phyloP scores from a whole-genome alignment of 306 rosid species.

The Citrullus colocynthis region DNA sequence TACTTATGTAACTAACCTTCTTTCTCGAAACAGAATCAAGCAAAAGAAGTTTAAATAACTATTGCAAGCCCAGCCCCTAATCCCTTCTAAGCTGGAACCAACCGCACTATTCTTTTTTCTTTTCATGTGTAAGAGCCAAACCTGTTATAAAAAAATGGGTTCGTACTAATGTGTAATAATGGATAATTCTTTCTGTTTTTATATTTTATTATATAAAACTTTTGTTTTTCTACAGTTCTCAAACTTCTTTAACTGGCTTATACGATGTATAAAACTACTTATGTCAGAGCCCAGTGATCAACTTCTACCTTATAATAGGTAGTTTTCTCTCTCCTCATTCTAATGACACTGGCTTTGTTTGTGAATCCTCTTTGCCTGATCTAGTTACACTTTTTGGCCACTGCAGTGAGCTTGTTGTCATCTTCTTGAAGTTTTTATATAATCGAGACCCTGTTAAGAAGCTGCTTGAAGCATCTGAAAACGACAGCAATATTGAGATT shows the following conservation, averaged over 20 bases:
- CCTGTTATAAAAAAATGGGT: not conserved
- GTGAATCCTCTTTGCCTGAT: slow-evolving; percentile 31
- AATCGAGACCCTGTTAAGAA: slow-evolving; percentile 86
- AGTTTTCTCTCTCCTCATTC: not conserved
- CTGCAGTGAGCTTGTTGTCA: slow-evolving; percentile 85
- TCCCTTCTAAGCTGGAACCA: not conserved
- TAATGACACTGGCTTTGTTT: slow-evolving; percentile 26
- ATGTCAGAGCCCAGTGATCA: slow-evolving; percentile 95
- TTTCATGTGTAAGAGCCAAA: not conserved
- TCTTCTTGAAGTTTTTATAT: slow-evolving; percentile 80
- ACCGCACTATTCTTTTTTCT: not conserved
- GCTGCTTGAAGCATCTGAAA: slow-evolving; percentile 69
- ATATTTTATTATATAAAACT: not conserved
- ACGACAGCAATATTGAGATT: slow-evolving; percentile 45
- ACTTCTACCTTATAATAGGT: slow-evolving; percentile 82
- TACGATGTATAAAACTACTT: slow-evolving; percentile 75
- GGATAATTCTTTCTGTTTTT: not conserved
- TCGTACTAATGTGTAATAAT: not conserved
- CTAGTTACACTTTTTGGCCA: slow-evolving; percentile 17
- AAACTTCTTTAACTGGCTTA: slow-evolving; percentile 95
- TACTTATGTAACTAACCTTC: not conserved
- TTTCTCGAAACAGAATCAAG: not conserved
- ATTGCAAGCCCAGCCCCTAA: not conserved
- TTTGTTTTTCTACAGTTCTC: slow-evolving; percentile 49
- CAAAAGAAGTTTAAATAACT: not conserved